Evolutionary conservation across 2,329 filamentous ascomycete species (phyloP).

Genomic region (Zymoseptoria ardabiliae): DNA sequence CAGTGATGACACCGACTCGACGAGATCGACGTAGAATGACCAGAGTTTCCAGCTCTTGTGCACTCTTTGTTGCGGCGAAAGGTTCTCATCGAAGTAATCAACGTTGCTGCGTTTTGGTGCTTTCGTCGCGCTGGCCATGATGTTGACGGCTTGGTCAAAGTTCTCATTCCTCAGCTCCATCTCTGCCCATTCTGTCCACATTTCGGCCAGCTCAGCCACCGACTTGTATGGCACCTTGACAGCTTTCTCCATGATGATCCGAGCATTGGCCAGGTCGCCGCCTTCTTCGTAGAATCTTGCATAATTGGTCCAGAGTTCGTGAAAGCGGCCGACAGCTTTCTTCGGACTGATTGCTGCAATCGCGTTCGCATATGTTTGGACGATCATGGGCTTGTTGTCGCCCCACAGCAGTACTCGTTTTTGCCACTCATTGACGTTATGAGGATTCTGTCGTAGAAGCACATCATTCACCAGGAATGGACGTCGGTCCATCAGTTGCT

Average conservation of each 20-base stretch:
- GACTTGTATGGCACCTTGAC: constrained; percentile 97
- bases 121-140: constrained; percentile 96
- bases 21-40: constrained; percentile 98
- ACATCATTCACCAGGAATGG: constrained; percentile 97
- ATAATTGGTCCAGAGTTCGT: constrained; percentile 93
- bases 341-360: constrained; percentile 91
- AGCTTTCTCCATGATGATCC: constrained; percentile 94
- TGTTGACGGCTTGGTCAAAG: constrained; percentile 85
- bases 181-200: constrained; percentile 99
- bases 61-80: constrained; percentile 90
- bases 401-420: constrained; percentile 95
- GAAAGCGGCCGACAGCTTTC: constrained; percentile 86
- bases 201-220: constrained; percentile 91
- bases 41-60: constrained; percentile 99
- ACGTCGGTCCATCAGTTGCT: constrained; percentile 93
- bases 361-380: constrained; percentile 89
- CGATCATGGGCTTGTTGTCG: constrained; percentile 82
- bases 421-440: constrained; percentile 95
- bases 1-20: constrained; percentile 84
- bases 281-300: constrained; percentile 93
- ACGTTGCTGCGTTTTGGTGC: constrained; percentile 96
- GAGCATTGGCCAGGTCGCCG: constrained; percentile 73
- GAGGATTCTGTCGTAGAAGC: constrained; percentile 85
- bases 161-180: constrained; percentile 95
- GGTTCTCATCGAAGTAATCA: constrained; percentile 95